These are phyloP conservation scores for Vachellia pachyceras DNA, from an alignment of 306 rosid genomes.

Conservation along the genomic window DNA sequence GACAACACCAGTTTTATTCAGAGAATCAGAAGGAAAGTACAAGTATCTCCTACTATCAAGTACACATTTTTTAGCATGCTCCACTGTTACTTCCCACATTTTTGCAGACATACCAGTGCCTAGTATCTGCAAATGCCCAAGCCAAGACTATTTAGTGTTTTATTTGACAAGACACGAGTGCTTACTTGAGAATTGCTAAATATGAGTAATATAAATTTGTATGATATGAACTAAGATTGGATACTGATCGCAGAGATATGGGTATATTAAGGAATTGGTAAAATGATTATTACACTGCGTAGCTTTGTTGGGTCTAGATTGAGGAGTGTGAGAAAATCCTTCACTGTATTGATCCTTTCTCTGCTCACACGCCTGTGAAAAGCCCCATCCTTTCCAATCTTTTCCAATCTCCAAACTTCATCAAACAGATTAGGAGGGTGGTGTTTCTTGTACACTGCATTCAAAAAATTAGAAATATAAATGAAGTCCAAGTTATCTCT, in stretches of 20 bases:
- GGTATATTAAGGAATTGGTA: conserved; percentile 12
- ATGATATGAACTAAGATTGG: conserved; percentile 5
- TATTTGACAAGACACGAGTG: conserved; percentile 22
- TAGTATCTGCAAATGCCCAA: conserved; percentile 67
- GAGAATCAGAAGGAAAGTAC: conserved; percentile 58
- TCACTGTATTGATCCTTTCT: conserved; percentile 70
- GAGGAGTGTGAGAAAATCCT: conserved; percentile 87
- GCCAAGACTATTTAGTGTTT: conserved; percentile 33
- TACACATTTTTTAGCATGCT: conserved; percentile 90
- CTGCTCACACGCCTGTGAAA: conserved; percentile 88
- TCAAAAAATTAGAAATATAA: conserved; percentile 36
- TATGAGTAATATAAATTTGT: background rate
- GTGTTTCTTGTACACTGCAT: conserved; percentile 96
- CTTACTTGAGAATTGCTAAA: conserved; percentile 6
- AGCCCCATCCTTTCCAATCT: conserved; percentile 98
- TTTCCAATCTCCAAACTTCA: conserved; percentile 98
- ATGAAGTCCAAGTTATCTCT: conserved; percentile 24
- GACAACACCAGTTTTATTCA: conserved; percentile 73
- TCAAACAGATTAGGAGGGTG: conserved; percentile 90
- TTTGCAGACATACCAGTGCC: conserved; percentile 98
- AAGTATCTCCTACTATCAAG: conserved; percentile 57
- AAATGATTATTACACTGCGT: conserved; percentile 68
- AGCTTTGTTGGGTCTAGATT: conserved; percentile 75
- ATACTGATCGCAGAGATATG: background rate
- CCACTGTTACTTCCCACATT: conserved; percentile 97